A percentile compares a stretch with the other conserved stretches of the same genome.
Evolutionary conservation across 139 green algal species (phyloP).

Genomic region (Diplosphaera chodatii): DNA sequence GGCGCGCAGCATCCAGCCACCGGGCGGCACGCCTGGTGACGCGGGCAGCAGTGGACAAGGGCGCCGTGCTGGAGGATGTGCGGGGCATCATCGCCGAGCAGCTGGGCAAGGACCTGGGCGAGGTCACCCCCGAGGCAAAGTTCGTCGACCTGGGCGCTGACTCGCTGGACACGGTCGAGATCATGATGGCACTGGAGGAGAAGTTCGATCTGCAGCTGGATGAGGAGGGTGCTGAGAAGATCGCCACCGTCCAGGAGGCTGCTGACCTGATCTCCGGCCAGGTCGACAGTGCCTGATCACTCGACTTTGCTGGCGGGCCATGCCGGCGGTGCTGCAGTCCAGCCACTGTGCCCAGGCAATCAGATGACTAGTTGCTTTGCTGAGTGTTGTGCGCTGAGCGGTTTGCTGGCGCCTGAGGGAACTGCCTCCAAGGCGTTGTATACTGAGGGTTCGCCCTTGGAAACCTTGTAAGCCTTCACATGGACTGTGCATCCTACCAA

Average conservation of each 20-base stretch:
- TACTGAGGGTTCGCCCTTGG: too few species aligned
- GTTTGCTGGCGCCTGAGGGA: too few species aligned
- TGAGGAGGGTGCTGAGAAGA: conserved; percentile 95
- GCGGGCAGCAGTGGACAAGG: background rate
- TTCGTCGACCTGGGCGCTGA: conserved; percentile 96
- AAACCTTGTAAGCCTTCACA: too few species aligned
- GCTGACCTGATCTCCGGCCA: conserved; percentile 62
- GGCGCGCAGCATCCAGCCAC: background rate
- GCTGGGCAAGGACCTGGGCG: conserved; percentile 83
- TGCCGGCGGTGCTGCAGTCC: too few species aligned
- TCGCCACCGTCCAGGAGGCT: conserved; percentile 75
- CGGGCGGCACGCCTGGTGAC: background rate
- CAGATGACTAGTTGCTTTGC: too few species aligned
- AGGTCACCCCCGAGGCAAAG: conserved; percentile 71
- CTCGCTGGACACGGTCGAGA: conserved; percentile 97
- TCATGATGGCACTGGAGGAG: conserved; percentile 99
- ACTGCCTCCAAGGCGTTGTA: too few species aligned
- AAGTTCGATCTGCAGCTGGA: conserved; percentile 95
- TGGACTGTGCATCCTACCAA: too few species aligned
- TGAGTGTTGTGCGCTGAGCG: too few species aligned
- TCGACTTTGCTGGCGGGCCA: too few species aligned
- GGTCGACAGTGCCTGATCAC: conserved; percentile 37
- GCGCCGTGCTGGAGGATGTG: conserved; percentile 72
- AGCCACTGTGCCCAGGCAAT: too few species aligned
- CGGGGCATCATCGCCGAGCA: conserved; percentile 88